Evolutionary conservation across 2,329 filamentous ascomycete species (phyloP), one percentile per base, ranked within the genome.

Genomic region (Dothiorella sarmentorum): DNA sequence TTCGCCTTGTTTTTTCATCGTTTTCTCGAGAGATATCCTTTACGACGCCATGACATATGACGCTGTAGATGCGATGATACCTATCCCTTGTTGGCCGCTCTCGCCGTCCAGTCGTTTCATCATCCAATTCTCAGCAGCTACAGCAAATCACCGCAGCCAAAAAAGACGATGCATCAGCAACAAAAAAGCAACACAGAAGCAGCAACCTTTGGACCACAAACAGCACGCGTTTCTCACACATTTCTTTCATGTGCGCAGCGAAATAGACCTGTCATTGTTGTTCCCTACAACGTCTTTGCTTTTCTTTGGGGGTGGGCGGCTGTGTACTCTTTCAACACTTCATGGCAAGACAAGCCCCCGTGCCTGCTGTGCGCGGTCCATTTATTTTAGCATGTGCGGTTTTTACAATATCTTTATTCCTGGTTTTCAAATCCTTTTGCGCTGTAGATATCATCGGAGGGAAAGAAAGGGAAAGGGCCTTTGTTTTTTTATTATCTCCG

Each of bases 11-110:
- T 49, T 51, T 51, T 29, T 22, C 24, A 15, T 47, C 44, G 45
- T 40, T 58, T 51, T 40, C 43, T 59, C 37, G 56, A 58, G 56
- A 58, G 56, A 49, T 52, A 52, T 53, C 58, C 61, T 64, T 67
- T 52, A 68, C 63, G 67, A 68, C 62, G 64, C 65, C 67, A 68
- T 68, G 71, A 74, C 63, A 71, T 65, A 72, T 71, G 71, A 74
- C 67, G 68, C 65, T 70, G 65, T 67, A 68, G 67, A 68, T 65
- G 64, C 64, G 51, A 61, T 61, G 60, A 61, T 61, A 56, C 56
- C 60, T 60, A 53, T 53, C 49, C 49, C 24, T 40, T 53, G 33
- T 53, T 29, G 33, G 49, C 56, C 35, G 35, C 56, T 53, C 56
- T 47, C 55, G 55, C 55, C 55, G 43, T 44, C 43, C 55, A 57